phyloP scores from a whole-genome alignment of 2,329 filamentous ascomycete genomes.

The Aspergillus sp. region DNA sequence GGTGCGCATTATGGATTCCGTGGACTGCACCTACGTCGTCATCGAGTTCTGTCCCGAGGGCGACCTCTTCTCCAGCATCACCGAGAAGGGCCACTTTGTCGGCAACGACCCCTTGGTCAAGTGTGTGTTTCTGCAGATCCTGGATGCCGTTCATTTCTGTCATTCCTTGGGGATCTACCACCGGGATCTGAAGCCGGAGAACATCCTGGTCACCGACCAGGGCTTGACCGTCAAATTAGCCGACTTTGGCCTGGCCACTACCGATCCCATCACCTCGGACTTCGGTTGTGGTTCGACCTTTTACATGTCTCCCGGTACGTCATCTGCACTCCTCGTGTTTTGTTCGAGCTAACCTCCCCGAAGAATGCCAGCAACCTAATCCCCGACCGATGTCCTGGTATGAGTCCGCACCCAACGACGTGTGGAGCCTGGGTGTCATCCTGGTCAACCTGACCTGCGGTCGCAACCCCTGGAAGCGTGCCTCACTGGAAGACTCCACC shows the following conservation, averaged over 20 bases:
- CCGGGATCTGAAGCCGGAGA: constrained; percentile 96
- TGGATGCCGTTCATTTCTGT: constrained; percentile 96
- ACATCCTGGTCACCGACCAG: constrained; percentile 86
- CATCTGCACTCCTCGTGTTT: no score
- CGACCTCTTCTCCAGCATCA: constrained; percentile 96
- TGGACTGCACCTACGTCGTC: constrained; percentile 92
- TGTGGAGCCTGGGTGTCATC: constrained; percentile 98
- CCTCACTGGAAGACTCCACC: constrained; percentile 87
- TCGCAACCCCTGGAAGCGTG: constrained; percentile 98
- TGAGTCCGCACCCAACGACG: constrained; percentile 88
- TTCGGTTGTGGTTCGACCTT: constrained; percentile 98
- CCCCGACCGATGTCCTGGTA: constrained; percentile 73
- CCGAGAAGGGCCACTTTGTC: constrained; percentile 87
- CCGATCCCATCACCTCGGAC: constrained; percentile 78
- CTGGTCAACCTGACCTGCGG: constrained; percentile 96
- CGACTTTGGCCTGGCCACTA: constrained; percentile 93
- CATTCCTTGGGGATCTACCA: constrained; percentile 94
- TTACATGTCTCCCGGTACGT: constrained; percentile 98
- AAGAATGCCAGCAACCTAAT: constrained; percentile 84
- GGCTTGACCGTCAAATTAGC: constrained; percentile 92
- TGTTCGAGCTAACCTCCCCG: constrained; percentile 7
- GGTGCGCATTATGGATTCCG: constrained; percentile 86
- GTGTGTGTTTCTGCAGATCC: constrained; percentile 85
- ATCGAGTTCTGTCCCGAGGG: constrained; percentile 97
- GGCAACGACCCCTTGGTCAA: constrained; percentile 87